Percentiles rank a stretch among this genome's conserved stretches.
Conservation (phyloP, 2,329 filamentous ascomycete genomes). For the Diaporthe sp. region DNA sequence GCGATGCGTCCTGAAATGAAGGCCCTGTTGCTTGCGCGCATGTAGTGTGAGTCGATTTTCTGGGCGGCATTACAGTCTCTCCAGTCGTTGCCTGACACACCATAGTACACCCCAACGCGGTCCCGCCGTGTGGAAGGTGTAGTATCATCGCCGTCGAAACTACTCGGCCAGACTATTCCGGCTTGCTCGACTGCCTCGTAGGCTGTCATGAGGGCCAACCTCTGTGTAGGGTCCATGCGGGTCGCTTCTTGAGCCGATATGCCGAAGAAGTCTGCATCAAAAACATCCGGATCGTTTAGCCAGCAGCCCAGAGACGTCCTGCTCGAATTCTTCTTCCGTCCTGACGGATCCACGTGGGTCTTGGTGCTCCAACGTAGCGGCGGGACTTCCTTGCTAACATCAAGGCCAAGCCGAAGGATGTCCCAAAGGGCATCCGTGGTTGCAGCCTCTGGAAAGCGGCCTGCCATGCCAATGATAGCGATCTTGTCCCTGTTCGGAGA, state of each 20-base stretch:
- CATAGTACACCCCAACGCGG: slow-evolving; percentile 75
- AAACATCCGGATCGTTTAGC: slow-evolving; percentile 20
- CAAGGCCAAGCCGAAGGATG: slow-evolving; percentile 41
- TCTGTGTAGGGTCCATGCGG: slow-evolving; percentile 37
- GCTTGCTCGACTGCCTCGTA: slow-evolving; percentile 55
- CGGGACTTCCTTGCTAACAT: slow-evolving; percentile 43
- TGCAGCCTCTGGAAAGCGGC: neutral
- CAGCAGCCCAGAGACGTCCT: slow-evolving; percentile 66
- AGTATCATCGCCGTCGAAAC: slow-evolving; percentile 2
- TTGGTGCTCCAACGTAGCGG: slow-evolving; percentile 25
- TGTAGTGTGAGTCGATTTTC: slow-evolving; percentile 42
- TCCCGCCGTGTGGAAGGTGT: slow-evolving; percentile 45
- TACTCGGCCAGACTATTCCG: slow-evolving; percentile 51
- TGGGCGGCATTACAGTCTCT: slow-evolving; percentile 71
- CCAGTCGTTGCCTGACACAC: slow-evolving; percentile 66
- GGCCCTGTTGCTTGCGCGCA: slow-evolving; percentile 47
- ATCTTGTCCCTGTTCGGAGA: neutral
- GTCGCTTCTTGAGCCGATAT: slow-evolving; percentile 33
- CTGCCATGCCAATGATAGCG: slow-evolving; percentile 12
- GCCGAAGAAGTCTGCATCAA: slow-evolving; percentile 39
- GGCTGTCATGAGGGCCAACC: slow-evolving; percentile 18
- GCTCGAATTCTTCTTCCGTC: slow-evolving; percentile 64
- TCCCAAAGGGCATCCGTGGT: slow-evolving; percentile 2
- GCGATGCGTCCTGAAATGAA: slow-evolving; percentile 52
- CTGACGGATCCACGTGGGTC: slow-evolving; percentile 44